Base-by-base conservation (phyloP, 371 early-diverging fungal species). In the Agmasoma carcini region DNA sequence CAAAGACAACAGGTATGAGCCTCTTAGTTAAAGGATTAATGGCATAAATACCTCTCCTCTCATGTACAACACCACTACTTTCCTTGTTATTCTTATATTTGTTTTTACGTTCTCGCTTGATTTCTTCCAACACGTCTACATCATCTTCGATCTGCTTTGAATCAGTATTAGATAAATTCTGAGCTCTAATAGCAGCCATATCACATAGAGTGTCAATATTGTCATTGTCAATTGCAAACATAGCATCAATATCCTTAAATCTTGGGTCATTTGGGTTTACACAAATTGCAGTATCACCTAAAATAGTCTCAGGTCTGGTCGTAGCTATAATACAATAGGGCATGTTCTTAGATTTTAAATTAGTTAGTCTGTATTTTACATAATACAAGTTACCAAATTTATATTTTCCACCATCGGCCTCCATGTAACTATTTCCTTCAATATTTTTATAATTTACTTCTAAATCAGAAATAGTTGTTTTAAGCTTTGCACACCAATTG, bases 271-370 rank as follows among this genome's bases (percentile, higher is more conserved):
- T 70, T 5, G 91, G 91, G 69, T 97, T 87, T 25, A 90, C 84
- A 52, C 90, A 91, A 70, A 97, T 78, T 25, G 90, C 98, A 12
- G 86, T 83, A 78, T 97, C 98, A 65, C 92, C 95, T 44, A 94
- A 78, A 87, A 97, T 95, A 51, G 98, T 97, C 77, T 97, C 98
- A 60, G 91, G 81, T 82, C 98, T 86, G 1, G 95, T 97, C 17
- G 99, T 98, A 20, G 90, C 92, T 38, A 98, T 89, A 57, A 88
- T 76, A 59, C 95, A 78, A 65, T 81, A 81, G 7, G 54, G 54
- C 4, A 54, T 12, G 15, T 54, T 5, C 9, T 12, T 7, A 51
- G 5, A 20, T n/a, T n/a, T n/a, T n/a, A n/a, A n/a, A n/a, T n/a
- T n/a, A n/a, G 31, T 48, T 19, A 74, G 20, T 1, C 45, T 48